Evolutionary conservation across 805 yeast species (phyloP).

Genomic region (Huiozyma naganishii): DNA sequence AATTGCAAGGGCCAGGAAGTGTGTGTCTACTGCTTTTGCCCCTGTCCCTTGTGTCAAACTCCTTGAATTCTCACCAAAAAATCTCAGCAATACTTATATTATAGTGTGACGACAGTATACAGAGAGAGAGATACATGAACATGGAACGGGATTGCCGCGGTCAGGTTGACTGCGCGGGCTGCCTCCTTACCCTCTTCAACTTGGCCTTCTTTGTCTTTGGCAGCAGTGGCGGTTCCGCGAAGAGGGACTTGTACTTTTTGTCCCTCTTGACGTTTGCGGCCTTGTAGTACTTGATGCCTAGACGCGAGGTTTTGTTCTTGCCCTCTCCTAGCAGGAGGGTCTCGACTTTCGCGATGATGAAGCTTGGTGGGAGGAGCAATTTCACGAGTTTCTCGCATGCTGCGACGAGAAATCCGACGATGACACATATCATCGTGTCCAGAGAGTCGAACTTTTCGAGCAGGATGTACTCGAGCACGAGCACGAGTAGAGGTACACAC

Average conservation of each 20-base stretch:
- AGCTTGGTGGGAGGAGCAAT: constrained; percentile 1
- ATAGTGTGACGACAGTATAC: no score
- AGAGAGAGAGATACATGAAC: not conserved
- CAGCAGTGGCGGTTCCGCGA: constrained; percentile 3
- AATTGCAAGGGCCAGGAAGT: no score
- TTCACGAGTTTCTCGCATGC: not conserved
- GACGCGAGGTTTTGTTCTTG: not conserved
- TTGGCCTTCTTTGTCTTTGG: constrained; percentile 1
- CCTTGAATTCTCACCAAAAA: no score
- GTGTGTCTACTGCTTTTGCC: no score
- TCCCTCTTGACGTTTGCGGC: constrained; percentile 40
- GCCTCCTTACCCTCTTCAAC: not conserved
- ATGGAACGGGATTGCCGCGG: no score
- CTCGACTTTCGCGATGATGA: not conserved
- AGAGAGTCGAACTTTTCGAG: not conserved
- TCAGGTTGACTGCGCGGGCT: no score
- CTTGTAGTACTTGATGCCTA: constrained; percentile 35
- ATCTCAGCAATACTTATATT: no score
- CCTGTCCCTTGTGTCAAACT: no score
- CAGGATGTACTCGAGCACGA: not conserved
- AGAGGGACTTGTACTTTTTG: constrained; percentile 23
- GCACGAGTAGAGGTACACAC: not conserved
- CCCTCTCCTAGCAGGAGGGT: not conserved
- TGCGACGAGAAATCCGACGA: not conserved
- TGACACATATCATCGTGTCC: not conserved